phyloP scores from a whole-genome alignment of 2,329 filamentous ascomycete genomes.

The Penicillium hesseltinei region DNA sequence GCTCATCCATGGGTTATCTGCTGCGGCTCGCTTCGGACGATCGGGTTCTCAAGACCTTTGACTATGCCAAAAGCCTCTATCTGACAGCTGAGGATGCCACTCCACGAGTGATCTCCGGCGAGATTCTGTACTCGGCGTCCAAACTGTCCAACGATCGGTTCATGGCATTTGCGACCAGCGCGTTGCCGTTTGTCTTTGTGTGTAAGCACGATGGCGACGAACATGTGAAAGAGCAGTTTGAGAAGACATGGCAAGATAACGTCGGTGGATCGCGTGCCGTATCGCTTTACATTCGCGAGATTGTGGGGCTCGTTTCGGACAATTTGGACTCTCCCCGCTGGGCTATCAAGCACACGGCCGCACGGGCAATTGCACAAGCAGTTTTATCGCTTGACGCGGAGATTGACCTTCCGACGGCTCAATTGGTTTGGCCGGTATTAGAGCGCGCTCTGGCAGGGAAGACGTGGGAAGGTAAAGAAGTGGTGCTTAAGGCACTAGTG shows the following conservation, averaged over 20 bases:
- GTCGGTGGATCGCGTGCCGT: slow-evolving; percentile 82
- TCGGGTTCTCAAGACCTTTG: slow-evolving; percentile 54
- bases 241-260: slow-evolving; percentile 85
- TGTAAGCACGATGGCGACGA: slow-evolving; percentile 82
- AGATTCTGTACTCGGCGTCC: slow-evolving; percentile 77
- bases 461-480: slow-evolving; percentile 90
- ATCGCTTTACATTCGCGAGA: slow-evolving; percentile 79
- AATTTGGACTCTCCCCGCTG: slow-evolving; percentile 79
- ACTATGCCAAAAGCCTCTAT: slow-evolving; percentile 67
- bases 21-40: slow-evolving; percentile 63
- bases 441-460: slow-evolving; percentile 82
- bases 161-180: slow-evolving; percentile 67
- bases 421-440: slow-evolving; percentile 74
- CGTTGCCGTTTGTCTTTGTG: slow-evolving; percentile 85
- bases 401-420: slow-evolving; percentile 58
- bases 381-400: slow-evolving; percentile 62
- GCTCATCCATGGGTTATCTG: slow-evolving; percentile 80
- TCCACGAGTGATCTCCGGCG: slow-evolving; percentile 71
- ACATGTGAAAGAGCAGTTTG: slow-evolving; percentile 74
- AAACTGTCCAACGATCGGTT: slow-evolving; percentile 90
- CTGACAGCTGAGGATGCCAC: slow-evolving; percentile 76
- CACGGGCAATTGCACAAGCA: slow-evolving; percentile 74
- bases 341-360: slow-evolving; percentile 85
- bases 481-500: slow-evolving; percentile 74
- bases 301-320: slow-evolving; percentile 64